Conservation (phyloP, 2,329 filamentous ascomycete genomes). For the Fusarium penzigii region DNA sequence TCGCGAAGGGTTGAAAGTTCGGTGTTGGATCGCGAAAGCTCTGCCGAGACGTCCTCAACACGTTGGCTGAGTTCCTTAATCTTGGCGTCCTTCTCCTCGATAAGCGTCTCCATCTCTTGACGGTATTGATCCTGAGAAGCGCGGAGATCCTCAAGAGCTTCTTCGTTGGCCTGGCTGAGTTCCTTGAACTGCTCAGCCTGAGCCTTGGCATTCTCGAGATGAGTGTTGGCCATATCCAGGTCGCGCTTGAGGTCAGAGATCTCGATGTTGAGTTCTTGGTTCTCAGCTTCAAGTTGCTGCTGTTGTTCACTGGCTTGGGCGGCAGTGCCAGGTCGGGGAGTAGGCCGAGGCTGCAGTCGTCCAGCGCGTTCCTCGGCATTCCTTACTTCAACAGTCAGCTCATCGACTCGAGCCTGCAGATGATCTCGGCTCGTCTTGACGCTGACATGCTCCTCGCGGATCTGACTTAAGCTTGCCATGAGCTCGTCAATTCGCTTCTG, state of each 20-base stretch:
- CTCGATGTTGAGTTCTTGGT: conserved; percentile 81
- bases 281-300: conserved; percentile 58
- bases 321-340: conserved; percentile 54
- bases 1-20: conserved; percentile 81
- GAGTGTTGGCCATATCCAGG: conserved; percentile 75
- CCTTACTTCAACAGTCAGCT: conserved; percentile 83
- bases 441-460: conserved; percentile 82
- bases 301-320: conserved; percentile 48
- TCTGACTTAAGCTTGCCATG: conserved; percentile 73
- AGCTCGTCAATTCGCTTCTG: conserved; percentile 94
- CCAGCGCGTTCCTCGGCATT: conserved; percentile 86
- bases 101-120: conserved; percentile 76
- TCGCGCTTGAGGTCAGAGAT: conserved; percentile 85
- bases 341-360: conserved; percentile 78
- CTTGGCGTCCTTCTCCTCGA: conserved; percentile 76
- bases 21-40: conserved; percentile 78
- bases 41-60: conserved; percentile 78
- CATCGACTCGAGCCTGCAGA: conserved; percentile 83
- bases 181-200: conserved; percentile 87
- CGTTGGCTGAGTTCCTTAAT: conserved; percentile 82
- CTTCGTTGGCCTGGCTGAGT: conserved; percentile 84
- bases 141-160: conserved; percentile 77
- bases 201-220: conserved; percentile 77
- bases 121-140: conserved; percentile 83
- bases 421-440: conserved; percentile 88